Evolutionary conservation across 2,329 filamentous ascomycete species (phyloP), one percentile per base, ranked within the genome.

Genomic region (Arthroderma uncinatum): DNA sequence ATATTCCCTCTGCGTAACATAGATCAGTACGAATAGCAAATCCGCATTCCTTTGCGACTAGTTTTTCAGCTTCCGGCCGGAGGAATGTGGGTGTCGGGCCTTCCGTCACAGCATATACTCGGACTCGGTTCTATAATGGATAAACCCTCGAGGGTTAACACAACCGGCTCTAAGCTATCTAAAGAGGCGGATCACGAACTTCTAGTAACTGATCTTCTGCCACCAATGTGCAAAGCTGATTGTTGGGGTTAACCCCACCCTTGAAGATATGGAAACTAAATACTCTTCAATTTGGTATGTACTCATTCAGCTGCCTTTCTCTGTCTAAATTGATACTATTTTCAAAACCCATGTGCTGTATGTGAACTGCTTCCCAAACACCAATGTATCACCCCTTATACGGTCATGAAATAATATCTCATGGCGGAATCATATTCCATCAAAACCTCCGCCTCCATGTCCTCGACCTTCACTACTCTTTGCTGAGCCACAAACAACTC

Each of bases 391-490:
- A 6, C 33, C 25, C 23, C 25, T 50, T 50, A 50, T 2, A 50
- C 47, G 5, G 47, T 50, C 25, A 50, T 50, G 8, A 50, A 50
- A 10, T 50, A 50, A 14, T 50, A 50, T 9, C 47, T 50, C 47
- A 50, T 33, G n/a, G 47, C 47, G 25, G 47, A 50, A 50, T 50
- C 47, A 34, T 50, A 50, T 9, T 50, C 47, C 47, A 50, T 50
- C 14, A 50, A 50, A 50, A 50, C 47, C 28, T 50, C 47, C 23
- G 47, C 47, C 25, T 50, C 47, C 47, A 50, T 50, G 23, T 48
- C 44, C 21, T 30, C 44, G 14, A 48, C 28, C 25, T 30, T 50
- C 23, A 50, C 25, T 12, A 50, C 2, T 33, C 47, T 30, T n/a
- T 50, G 25, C 25, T 50, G 47, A 5, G 47, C 6, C 5, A 50